Evolutionary conservation across 306 rosid genomes (phyloP).

Genomic region (Fragaria nilgerrensis): DNA sequence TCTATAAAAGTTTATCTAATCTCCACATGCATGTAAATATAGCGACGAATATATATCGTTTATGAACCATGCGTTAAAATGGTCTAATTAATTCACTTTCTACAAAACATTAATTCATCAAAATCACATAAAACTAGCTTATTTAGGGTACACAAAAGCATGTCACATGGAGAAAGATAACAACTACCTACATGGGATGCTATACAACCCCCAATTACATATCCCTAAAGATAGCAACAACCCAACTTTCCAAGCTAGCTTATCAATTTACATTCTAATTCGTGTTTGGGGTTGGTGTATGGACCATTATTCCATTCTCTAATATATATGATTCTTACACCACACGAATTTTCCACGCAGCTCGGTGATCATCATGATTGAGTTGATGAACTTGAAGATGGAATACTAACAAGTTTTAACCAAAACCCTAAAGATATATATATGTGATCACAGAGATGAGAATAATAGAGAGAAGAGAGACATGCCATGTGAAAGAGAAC

Average conservation of each 20-base stretch:
- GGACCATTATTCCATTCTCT: constrained; percentile 1
- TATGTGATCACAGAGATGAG: background rate
- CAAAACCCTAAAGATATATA: background rate
- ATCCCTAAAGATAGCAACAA: constrained; percentile 3
- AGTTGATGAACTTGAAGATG: background rate
- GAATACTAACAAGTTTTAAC: background rate
- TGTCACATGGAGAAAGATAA: constrained; percentile 21
- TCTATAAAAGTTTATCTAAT: too few species aligned
- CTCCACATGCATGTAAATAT: too few species aligned
- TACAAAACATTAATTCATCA: background rate
- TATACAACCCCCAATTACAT: constrained; percentile 1
- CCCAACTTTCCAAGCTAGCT: constrained; percentile 2
- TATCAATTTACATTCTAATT: constrained; percentile 9
- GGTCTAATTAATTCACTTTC: background rate
- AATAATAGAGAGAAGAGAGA: constrained; percentile 30
- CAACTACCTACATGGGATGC: constrained; percentile 17
- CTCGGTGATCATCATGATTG: constrained; percentile 6
- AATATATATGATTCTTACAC: background rate
- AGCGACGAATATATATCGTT: background rate
- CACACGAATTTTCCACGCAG: background rate
- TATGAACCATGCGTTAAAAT: background rate
- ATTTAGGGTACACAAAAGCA: constrained; percentile 9
- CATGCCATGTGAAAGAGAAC: constrained; percentile 67
- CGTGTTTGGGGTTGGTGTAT: constrained; percentile 14
- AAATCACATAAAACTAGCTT: background rate